Percentiles rank a stretch among this genome's conserved stretches.
These are phyloP conservation scores for Phytophthora cryptogea DNA, from an alignment of 352 stramenopile genomes.

Conservation along the genomic window DNA sequence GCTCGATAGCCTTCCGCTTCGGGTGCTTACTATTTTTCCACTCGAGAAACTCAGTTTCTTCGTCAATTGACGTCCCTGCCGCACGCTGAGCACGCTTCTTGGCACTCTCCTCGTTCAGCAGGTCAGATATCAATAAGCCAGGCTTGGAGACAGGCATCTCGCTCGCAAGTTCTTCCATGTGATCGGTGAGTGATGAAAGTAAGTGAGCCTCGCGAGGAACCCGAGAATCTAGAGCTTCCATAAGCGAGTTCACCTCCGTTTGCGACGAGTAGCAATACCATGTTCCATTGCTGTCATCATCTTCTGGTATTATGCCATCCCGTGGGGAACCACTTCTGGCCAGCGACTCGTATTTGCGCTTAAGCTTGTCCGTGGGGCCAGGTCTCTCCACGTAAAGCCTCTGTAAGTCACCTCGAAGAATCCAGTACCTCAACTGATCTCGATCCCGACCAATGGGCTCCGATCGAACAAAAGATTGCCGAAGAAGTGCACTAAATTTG, in stretches of 20 bases:
- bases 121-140: conserved; percentile 72
- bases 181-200: conserved; percentile 54
- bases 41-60: conserved; percentile 39
- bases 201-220: conserved; percentile 57
- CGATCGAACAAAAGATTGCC: conserved; percentile 72
- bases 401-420: conserved; percentile 66
- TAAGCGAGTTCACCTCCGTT: conserved; percentile 58
- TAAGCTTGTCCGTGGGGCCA: conserved; percentile 42
- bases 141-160: conserved; percentile 80
- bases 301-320: conserved; percentile 22
- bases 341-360: conserved; percentile 51
- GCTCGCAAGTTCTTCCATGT: conserved; percentile 57
- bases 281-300: conserved; percentile 34
- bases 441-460: conserved; percentile 76
- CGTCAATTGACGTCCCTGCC: conserved; percentile 4
- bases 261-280: conserved; percentile 78
- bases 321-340: conserved; percentile 32
- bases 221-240: conserved; percentile 59
- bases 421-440: conserved; percentile 67
- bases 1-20: conserved; percentile 25
- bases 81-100: conserved; percentile 50
- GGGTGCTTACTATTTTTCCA: conserved; percentile 75
- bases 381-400: conserved; percentile 77
- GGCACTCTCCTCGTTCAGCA: conserved; percentile 64
- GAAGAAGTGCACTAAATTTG: conserved; percentile 63